phyloP scores from a whole-genome alignment of 345 rosid genomes.

The Xanthoceras sorbifolium region DNA sequence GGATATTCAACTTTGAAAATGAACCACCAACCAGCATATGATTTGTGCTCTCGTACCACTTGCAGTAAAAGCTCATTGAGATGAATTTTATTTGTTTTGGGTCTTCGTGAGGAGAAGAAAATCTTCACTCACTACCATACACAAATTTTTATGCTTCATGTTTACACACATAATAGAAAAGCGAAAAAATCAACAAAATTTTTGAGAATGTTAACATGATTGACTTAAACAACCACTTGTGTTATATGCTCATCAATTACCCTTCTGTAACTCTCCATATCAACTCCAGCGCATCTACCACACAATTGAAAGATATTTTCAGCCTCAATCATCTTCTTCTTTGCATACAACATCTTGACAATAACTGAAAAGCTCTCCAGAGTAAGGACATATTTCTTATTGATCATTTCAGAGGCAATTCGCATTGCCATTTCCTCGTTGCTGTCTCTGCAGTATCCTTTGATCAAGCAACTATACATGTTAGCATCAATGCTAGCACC shows the following conservation, averaged over 20 bases:
- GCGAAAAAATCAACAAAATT: no score
- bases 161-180: no score
- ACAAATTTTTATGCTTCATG: no score
- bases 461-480: slow-evolving; percentile 30
- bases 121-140: no score
- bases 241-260: slow-evolving; percentile 20
- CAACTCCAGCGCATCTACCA: slow-evolving; percentile 18
- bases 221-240: no score
- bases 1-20: not conserved
- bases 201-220: no score
- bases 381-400: slow-evolving; percentile 22
- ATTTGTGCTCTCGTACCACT: no score
- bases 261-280: slow-evolving; percentile 19
- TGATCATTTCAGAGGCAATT: slow-evolving; percentile 27
- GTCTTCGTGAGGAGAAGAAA: no score
- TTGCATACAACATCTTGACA: slow-evolving; percentile 26
- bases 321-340: slow-evolving; percentile 20
- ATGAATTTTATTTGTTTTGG: not conserved
- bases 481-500: slow-evolving; percentile 28
- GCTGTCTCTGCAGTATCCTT: slow-evolving; percentile 31
- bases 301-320: slow-evolving; percentile 28
- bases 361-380: slow-evolving; percentile 31
- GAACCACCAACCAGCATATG: no score
- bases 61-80: not conserved
- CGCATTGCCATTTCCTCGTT: slow-evolving; percentile 26